Conservation (phyloP, 768 basidiomycete species). For the Multifurca ochricompacta region DNA sequence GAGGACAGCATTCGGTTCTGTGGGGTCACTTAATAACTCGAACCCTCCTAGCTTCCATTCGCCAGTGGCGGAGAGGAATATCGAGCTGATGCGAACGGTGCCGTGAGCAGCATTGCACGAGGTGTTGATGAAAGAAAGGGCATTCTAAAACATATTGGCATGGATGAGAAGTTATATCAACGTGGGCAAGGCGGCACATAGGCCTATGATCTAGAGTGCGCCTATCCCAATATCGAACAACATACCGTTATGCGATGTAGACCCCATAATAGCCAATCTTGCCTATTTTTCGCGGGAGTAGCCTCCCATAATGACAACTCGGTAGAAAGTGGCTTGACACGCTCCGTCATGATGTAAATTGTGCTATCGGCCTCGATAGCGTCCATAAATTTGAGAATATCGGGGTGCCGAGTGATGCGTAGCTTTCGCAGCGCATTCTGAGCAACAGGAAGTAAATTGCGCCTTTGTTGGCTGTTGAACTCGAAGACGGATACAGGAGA, state of each 20-base stretch:
- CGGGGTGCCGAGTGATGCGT: slow-evolving; percentile 87
- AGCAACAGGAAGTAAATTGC: slow-evolving; percentile 64
- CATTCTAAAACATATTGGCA: slow-evolving; percentile 46
- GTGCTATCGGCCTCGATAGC: slow-evolving; percentile 81
- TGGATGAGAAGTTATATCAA: neutral
- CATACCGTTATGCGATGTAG: slow-evolving; percentile 81
- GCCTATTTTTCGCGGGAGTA: slow-evolving; percentile 54
- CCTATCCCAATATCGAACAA: slow-evolving; percentile 20
- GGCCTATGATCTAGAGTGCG: neutral
- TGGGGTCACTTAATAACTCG: slow-evolving; percentile 78
- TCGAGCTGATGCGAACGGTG: slow-evolving; percentile 59
- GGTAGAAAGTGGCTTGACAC: slow-evolving; percentile 65
- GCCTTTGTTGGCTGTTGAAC: slow-evolving; percentile 67
- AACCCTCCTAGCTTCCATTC: slow-evolving; percentile 98
- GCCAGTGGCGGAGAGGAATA: slow-evolving; percentile 88
- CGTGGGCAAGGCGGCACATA: no score
- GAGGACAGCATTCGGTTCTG: slow-evolving; percentile 68
- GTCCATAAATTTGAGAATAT: slow-evolving; percentile 93
- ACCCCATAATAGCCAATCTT: slow-evolving; percentile 94
- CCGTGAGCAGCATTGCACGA: slow-evolving; percentile 79
- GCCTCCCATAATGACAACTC: slow-evolving; percentile 56
- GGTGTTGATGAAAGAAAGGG: slow-evolving; percentile 84
- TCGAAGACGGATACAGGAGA: slow-evolving; percentile 84
- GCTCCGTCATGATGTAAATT: slow-evolving; percentile 92
- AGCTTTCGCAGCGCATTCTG: slow-evolving; percentile 87